Evolutionary conservation across 1,284 basidiomycete genomes (phyloP).

Genomic region (Singerocomus rubriflavus): DNA sequence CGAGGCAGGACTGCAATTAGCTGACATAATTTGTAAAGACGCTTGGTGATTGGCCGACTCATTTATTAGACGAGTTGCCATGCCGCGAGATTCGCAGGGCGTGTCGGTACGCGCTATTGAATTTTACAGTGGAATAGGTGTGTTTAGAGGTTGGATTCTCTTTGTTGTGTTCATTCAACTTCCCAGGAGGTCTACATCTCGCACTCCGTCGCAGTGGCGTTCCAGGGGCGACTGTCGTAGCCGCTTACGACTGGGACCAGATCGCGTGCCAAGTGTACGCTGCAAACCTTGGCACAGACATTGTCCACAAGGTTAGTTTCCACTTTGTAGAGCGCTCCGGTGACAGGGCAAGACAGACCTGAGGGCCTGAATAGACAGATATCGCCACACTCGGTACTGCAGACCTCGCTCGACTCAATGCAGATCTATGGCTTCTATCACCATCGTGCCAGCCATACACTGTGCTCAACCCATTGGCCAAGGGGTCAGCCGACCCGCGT

Average conservation of each 20-base stretch:
- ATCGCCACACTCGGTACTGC: slow-evolving; percentile 54
- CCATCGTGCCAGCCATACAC: slow-evolving; percentile 82
- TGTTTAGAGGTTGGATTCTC: slow-evolving; percentile 3
- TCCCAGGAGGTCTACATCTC: slow-evolving; percentile 64
- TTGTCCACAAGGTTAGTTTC: slow-evolving; percentile 48
- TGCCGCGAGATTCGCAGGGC: slow-evolving; percentile 13
- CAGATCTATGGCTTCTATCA: slow-evolving; percentile 69
- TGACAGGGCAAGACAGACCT: background rate
- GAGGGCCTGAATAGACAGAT: slow-evolving; percentile 46
- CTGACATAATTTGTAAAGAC: slow-evolving; percentile 20
- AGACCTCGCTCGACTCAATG: slow-evolving; percentile 43
- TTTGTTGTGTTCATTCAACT: slow-evolving; percentile 11
- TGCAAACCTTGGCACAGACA: slow-evolving; percentile 47
- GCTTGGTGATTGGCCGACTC: slow-evolving; percentile 2
- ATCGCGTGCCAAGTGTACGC: slow-evolving; percentile 64
- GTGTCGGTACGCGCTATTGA: slow-evolving; percentile 52
- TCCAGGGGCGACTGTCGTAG: slow-evolving; percentile 41
- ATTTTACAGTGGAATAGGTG: slow-evolving; percentile 76
- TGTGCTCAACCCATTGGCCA: slow-evolving; percentile 66
- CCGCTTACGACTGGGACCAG: slow-evolving; percentile 79
- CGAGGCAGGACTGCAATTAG: slow-evolving; percentile 21
- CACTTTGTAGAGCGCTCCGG: background rate
- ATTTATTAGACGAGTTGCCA: slow-evolving; percentile 5
- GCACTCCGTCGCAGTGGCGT: slow-evolving; percentile 56
- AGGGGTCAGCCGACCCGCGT: slow-evolving; percentile 67